Base-by-base conservation (phyloP, 139 green algal species). In the Tetradesmus lagerheimii region DNA sequence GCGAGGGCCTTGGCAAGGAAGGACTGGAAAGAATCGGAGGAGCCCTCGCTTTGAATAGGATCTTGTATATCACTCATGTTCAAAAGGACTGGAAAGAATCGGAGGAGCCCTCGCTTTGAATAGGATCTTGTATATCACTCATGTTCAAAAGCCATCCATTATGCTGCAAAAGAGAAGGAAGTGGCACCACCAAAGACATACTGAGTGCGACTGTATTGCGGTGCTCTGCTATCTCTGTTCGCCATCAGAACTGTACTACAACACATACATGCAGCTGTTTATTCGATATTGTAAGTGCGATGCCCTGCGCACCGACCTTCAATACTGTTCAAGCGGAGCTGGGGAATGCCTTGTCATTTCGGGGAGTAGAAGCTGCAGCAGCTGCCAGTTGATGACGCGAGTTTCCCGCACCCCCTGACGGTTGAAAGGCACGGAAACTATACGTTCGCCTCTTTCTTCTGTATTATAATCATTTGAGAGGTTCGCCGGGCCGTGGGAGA, bases 161-260 rank as follows among this genome's bases (percentile, higher is more conserved):
- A 71, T 6, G 57, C 23, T 71, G 23, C 57, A 71, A 2, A 31
- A 71, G 20, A 71, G 57, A 31, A 71, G 57, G 57, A 71, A 71
- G 57, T 50, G 43, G 43, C 57, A 71, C 57, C 57, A 71, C 57
- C 57, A 71, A 71, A 23, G 57, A 71, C 57, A 71, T 71, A 23
- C 31, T 71, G 57, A 71, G 57, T n/a, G 57, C 57, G 57, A 71
- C 57, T 71, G 57, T 71, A 71, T 71, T 71, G 57, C 57, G 57
- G 57, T 71, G 57, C 57, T 31, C 25, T 71, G 57, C 57, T 71
- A 71, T 71, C 57, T 71, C 57, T 71, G 23, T 31, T 20, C 57
- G 57, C 57, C 57, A 71, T 71, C 57, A 31, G 57, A 71, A 23
- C 16, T 71, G 57, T 71, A 31, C 57, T 31, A 23, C 57, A n/a